phyloP scores from a whole-genome alignment of 1,284 basidiomycete species.

The Tetrapyrgos nigripes region DNA sequence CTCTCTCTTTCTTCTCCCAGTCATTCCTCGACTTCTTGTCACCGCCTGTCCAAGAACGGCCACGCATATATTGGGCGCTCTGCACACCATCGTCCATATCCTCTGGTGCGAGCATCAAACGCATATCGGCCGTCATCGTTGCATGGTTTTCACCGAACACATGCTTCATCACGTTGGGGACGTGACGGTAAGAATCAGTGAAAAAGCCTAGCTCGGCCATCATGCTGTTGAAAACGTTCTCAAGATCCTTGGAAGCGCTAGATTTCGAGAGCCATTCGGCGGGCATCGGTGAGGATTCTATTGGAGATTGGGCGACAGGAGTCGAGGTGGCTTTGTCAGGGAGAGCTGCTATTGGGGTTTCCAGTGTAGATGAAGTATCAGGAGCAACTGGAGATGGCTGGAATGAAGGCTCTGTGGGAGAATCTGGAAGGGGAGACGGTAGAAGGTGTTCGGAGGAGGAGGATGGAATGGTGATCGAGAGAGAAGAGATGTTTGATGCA shows the following conservation, averaged over 20 bases:
- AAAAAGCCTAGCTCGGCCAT: conserved; percentile 53
- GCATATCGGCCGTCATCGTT: conserved; percentile 47
- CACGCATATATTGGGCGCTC: conserved; percentile 5
- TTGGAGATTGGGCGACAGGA: neutral
- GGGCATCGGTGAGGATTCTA: neutral
- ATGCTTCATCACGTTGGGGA: conserved; percentile 47
- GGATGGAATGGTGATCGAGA: neutral
- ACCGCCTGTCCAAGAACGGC: conserved; percentile 30
- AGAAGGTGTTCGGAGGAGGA: neutral
- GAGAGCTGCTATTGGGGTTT: conserved; percentile 7
- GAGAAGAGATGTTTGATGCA: neutral
- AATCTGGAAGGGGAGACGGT: neutral
- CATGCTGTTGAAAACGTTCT: conserved; percentile 61
- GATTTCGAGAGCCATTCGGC: conserved; percentile 43
- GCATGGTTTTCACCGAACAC: conserved; percentile 56
- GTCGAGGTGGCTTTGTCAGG: neutral
- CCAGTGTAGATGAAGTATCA: conserved; percentile 4
- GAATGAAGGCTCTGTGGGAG: neutral
- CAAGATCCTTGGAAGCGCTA: conserved; percentile 48
- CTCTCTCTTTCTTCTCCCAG: conserved; percentile 39
- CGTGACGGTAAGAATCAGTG: conserved; percentile 51
- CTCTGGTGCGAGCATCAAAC: conserved; percentile 62
- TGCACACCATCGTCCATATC: conserved; percentile 25
- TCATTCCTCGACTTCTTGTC: conserved; percentile 41
- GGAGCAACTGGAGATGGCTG: neutral